Evolutionary conservation across 805 yeast genomes (phyloP), one percentile per base, ranked within the genome.

Genomic region (Zygosaccharomyces lentus): DNA sequence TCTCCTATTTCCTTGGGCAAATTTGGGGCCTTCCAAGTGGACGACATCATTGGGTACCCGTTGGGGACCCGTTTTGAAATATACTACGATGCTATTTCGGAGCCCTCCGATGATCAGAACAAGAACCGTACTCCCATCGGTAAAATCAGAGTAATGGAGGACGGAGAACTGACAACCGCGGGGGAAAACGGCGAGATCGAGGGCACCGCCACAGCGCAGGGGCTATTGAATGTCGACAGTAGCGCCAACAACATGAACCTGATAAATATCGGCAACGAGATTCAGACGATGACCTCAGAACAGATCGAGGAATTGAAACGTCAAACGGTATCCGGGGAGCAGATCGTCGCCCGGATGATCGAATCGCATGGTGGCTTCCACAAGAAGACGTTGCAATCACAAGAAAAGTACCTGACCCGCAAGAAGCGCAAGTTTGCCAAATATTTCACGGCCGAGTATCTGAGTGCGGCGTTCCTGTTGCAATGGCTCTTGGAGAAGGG

Each of bases 21-120:
- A 62, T 93, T 91, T 66, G 99, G 99, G 15, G 72, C 84, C 0
- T 93, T 93, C 62, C 69, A 75, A 25, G 87, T 84, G 2, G 79
- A 82, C 51, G 84, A 78, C 43, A 75, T 91, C 9, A 64, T 91
- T 34, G 97, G 96, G 2, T 82, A 73, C 56, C 84, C 89, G 5
- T 85, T 78, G 58, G 99, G 98, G 1, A 91, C 87, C 54, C 80
- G 95, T 0, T 93, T 90, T 67, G 97, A 91, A 59, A 84, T 91
- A 36, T 59, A 73, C 24, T 87, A 80, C 35, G 61, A 61, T 31
- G 51, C 37, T 6, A 41, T 40, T 13, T 48, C 48, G 12, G 49
- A 49, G n/a, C 42, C 52, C 2, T 2, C 0, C 13, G 41, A 38
- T 15, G 34, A 26, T 10, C 54, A 51, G 12, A 53, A 54, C 37